Percentiles rank a stretch among this genome's conserved stretches.
These are phyloP conservation scores for Ophiostoma tasmaniense DNA, from an alignment of 2,329 filamentous ascomycete species.

Conservation along the genomic window DNA sequence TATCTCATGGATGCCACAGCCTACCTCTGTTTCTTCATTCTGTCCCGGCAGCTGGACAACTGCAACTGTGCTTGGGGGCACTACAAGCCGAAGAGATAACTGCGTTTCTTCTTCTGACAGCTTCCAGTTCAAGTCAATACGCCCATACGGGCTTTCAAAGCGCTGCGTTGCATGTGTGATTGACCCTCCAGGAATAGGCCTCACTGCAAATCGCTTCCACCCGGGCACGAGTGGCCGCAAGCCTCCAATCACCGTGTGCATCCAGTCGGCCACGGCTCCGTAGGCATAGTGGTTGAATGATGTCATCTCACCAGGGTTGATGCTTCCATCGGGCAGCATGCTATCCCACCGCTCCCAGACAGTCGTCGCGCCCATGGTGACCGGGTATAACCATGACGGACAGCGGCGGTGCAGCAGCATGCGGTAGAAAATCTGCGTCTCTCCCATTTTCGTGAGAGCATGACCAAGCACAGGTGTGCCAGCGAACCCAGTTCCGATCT, in stretches of 20 bases:
- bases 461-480: neutral
- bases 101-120: neutral
- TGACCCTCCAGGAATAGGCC: neutral
- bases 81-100: neutral
- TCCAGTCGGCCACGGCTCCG: conserved; percentile 20
- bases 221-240: conserved; percentile 4
- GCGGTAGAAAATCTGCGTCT: neutral
- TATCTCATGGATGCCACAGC: neutral
- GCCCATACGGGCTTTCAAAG: neutral
- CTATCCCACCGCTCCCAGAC: conserved; percentile 36
- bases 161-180: neutral
- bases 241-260: conserved; percentile 8
- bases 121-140: neutral
- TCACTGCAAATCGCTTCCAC: conserved; percentile 3
- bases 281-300: conserved; percentile 23
- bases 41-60: neutral
- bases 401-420: conserved; percentile 24
- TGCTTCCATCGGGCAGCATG: conserved; percentile 29
- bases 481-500: neutral
- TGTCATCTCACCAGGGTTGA: conserved; percentile 34
- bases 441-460: neutral
- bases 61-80: neutral
- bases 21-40: neutral
- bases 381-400: conserved; percentile 33
- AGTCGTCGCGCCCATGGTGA: conserved; percentile 33